phyloP scores from a whole-genome alignment of 2,329 filamentous ascomycete genomes.

The Hypoxylon sp. region DNA sequence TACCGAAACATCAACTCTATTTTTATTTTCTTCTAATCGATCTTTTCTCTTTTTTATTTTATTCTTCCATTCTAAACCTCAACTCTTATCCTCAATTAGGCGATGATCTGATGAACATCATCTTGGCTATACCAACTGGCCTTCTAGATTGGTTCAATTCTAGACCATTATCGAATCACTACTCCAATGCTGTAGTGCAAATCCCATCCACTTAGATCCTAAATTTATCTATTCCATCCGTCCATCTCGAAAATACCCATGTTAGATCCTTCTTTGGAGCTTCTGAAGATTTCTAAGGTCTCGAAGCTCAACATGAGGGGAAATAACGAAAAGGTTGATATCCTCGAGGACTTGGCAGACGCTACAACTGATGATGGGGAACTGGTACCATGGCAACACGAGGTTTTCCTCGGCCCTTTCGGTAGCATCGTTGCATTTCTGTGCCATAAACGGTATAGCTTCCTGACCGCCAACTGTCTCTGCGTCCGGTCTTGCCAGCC shows the following conservation, averaged over 20 bases:
- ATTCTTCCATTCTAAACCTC: not conserved
- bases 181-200: not conserved
- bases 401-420: slow-evolving; percentile 41
- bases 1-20: no score
- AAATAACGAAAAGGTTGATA: slow-evolving; percentile 35
- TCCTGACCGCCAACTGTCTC: slow-evolving; percentile 33
- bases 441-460: slow-evolving; percentile 33
- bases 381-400: slow-evolving; percentile 45
- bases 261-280: not conserved
- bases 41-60: not conserved
- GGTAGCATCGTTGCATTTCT: slow-evolving; percentile 34
- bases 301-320: slow-evolving; percentile 1
- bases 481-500: slow-evolving; percentile 27
- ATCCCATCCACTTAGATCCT: not conserved
- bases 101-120: slow-evolving; percentile 9
- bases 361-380: slow-evolving; percentile 50
- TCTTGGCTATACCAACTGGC: no score
- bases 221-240: slow-evolving; percentile 8
- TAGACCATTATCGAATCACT: not conserved
- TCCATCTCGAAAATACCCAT: slow-evolving; percentile 5
- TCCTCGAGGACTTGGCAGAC: slow-evolving; percentile 58
- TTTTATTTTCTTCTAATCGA: not conserved
- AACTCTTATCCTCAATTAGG: slow-evolving; percentile 10
- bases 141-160: slow-evolving; percentile 6
- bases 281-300: slow-evolving; percentile 2